phyloP scores from a whole-genome alignment of 805 yeast genomes.

The Nakazawaea holstii region DNA sequence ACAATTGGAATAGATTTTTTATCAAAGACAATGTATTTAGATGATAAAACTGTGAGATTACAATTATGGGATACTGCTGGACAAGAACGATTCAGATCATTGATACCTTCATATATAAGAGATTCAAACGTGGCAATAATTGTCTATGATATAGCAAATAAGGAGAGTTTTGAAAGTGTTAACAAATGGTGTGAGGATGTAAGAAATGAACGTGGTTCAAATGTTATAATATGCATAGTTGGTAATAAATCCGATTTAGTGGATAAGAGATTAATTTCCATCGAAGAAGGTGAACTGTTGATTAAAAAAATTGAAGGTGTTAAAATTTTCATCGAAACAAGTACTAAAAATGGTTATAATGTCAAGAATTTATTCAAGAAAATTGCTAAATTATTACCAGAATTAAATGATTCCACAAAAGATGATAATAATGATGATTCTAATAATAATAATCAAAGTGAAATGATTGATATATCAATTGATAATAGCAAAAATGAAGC shows the following conservation, averaged over 20 bases:
- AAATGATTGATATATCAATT: conserved; percentile 12
- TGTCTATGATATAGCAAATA: conserved; percentile 88
- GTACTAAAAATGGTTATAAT: conserved; percentile 92
- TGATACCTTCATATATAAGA: conserved; percentile 92
- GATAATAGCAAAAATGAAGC: conserved; percentile 17
- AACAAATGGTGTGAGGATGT: conserved; percentile 95
- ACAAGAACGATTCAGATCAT: conserved; percentile 90
- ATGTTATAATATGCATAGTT: conserved; percentile 83
- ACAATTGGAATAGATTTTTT: conserved; percentile 96
- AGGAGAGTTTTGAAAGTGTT: conserved; percentile 77
- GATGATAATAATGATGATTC: not conserved
- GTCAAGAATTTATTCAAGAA: conserved; percentile 86
- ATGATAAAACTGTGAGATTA: conserved; percentile 89
- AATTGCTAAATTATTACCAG: conserved; percentile 89
- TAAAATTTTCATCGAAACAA: conserved; percentile 82
- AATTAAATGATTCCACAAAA: conserved; percentile 37
- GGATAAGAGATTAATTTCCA: conserved; percentile 75
- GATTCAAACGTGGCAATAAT: conserved; percentile 97
- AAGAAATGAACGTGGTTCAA: conserved; percentile 83
- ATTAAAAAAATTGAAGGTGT: conserved; percentile 64
- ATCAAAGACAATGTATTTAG: conserved; percentile 88
- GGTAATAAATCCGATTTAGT: conserved; percentile 87
- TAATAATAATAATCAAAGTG: conserved; percentile 1
- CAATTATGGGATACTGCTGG: conserved; percentile 99
- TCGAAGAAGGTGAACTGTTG: conserved; percentile 79